A percentile compares a stretch with the other conserved stretches of the same genome.
Evolutionary conservation across 2,329 filamentous ascomycete genomes (phyloP).

Genomic region (Davidsoniella eucalypti): DNA sequence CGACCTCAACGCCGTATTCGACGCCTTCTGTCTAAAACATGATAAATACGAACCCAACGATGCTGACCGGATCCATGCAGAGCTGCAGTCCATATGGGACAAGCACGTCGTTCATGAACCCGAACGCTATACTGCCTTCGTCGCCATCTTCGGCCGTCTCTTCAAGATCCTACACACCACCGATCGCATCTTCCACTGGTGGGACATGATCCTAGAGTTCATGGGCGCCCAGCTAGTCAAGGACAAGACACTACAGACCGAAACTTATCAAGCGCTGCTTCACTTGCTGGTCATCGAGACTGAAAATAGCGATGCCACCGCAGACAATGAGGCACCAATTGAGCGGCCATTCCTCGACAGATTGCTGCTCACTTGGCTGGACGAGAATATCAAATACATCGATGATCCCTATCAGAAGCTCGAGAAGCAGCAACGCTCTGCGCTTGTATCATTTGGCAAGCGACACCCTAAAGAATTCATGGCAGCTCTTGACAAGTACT

Average conservation of each 20-base stretch:
- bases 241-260: constrained; percentile 46
- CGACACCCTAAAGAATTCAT: constrained; percentile 55
- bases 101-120: constrained; percentile 42
- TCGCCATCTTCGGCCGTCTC: constrained; percentile 48
- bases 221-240: constrained; percentile 32
- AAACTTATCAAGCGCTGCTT: constrained; percentile 47
- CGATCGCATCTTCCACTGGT: constrained; percentile 53
- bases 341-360: constrained; percentile 37
- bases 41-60: constrained; percentile 49
- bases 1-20: constrained; percentile 43
- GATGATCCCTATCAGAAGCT: constrained; percentile 19
- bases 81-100: constrained; percentile 50
- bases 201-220: constrained; percentile 34
- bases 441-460: constrained; percentile 46
- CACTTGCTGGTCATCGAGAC: constrained; percentile 48
- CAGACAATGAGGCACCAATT: constrained; percentile 25
- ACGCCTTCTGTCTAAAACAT: constrained; percentile 52
- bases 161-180: constrained; percentile 47
- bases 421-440: constrained; percentile 33
- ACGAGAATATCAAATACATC: constrained; percentile 22
- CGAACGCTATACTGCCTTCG: constrained; percentile 47
- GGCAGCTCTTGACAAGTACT: constrained; percentile 44
- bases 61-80: constrained; percentile 57
- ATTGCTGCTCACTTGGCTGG: constrained; percentile 40
- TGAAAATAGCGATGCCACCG: constrained; percentile 23